Base-by-base conservation (phyloP, 768 basidiomycete genomes). In the Panaeolus papilionaceus region DNA sequence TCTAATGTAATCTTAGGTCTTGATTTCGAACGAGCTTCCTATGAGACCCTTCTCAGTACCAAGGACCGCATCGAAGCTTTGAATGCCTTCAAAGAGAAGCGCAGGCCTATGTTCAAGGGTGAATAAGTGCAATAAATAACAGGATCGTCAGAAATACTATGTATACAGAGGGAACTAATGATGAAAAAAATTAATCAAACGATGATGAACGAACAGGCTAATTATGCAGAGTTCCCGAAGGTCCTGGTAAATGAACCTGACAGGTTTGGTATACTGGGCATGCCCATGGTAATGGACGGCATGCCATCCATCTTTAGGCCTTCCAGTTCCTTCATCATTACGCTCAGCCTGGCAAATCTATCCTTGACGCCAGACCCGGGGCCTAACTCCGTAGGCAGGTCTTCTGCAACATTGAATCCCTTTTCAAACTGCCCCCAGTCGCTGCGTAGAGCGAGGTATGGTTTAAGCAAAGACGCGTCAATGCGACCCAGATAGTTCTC, bases 401-500 rank as follows among this genome's bases (percentile, higher is more conserved):
- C 84, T 38, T 84, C 80, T 39, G 79, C 74, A 71, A 91, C 91
- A 74, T 90, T 88, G 80, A 94, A 94, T 20, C 88, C 87, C 75
- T 89, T 93, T 73, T 92, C 92, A 72, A 95, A 94, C 71, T 92
- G 88, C 10, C 87, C 88, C 89, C 95, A 99, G 76, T 99, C 98
- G 70, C 91, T 92, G 62, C 98, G 88, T 73, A 95, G 89, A 44
- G 91, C 88, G 11, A 99, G 86, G 75, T 98, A 99, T 0, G 97
- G 98, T 68, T 92, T 90, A 44, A 99, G 86, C 14, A 99, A 85
- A 18, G 84, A 84, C 3, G 93, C 80, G 71, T 99, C 97, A 71
- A 99, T 96, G 18, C 95, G 88, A 9, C 95, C 95, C 14, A 99
- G 90, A 77, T 95, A 94, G 66, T 91, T 92, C 74, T 98, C 96